These are phyloP conservation scores for Cutaneotrichosporon dermatis DNA, from an alignment of 1,284 basidiomycete species.

Conservation along the genomic window DNA sequence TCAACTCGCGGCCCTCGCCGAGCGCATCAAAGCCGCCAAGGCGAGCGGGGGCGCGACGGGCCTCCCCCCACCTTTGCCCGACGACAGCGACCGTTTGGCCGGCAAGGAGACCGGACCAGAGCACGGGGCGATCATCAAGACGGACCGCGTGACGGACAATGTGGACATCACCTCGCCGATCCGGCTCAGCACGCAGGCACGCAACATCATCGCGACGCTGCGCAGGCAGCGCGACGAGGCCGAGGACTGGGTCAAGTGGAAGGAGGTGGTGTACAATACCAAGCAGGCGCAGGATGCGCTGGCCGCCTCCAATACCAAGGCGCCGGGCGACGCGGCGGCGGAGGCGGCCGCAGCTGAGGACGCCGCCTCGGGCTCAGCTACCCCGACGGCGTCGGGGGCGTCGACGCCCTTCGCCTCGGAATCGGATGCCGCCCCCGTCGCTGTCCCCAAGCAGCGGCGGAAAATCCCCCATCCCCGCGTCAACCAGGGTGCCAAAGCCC, in stretches of 20 bases:
- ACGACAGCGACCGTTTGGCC: slow-evolving; percentile 18
- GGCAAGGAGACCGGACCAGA: slow-evolving; percentile 35
- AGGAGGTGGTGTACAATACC: slow-evolving; percentile 40
- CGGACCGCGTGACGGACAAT: slow-evolving; percentile 44
- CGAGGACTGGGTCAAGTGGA: slow-evolving; percentile 74
- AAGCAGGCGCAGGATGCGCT: slow-evolving; percentile 36
- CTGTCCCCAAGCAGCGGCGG: background rate
- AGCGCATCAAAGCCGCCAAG: slow-evolving; percentile 11
- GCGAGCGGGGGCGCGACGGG: slow-evolving; percentile 1
- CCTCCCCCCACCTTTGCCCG: slow-evolving; percentile 1
- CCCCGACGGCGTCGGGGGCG: slow-evolving; percentile 2
- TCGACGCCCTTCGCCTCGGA: background rate
- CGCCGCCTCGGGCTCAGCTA: too few species aligned
- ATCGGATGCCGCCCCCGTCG: too few species aligned
- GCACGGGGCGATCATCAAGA: slow-evolving; percentile 19
- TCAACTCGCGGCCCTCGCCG: slow-evolving; percentile 9
- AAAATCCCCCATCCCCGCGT: slow-evolving; percentile 21
- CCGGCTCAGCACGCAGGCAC: slow-evolving; percentile 73
- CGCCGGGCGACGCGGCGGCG: too few species aligned
- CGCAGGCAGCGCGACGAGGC: slow-evolving; percentile 87
- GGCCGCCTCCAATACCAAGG: background rate
- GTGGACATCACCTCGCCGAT: slow-evolving; percentile 88
- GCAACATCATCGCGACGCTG: slow-evolving; percentile 75
- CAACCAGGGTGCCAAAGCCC: slow-evolving; percentile 7
- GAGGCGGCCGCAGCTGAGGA: too few species aligned